These are phyloP conservation scores for Acanthochlamys bracteata DNA, from an alignment of 106 monocot genomes.

Conservation along the genomic window DNA sequence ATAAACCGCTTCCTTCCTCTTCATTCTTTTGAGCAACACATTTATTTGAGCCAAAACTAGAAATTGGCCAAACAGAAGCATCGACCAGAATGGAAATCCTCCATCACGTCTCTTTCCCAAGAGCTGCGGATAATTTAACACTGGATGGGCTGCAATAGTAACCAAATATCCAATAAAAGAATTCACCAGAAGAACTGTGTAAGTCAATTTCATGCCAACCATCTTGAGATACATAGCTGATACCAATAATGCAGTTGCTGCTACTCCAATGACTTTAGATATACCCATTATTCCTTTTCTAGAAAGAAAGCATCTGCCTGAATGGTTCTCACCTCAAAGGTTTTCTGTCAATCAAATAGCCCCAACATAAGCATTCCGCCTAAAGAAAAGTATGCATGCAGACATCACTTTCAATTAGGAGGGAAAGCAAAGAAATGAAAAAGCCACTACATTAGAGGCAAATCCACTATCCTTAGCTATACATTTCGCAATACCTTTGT, in stretches of 20 bases:
- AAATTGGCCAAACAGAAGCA: slow-evolving; percentile 60
- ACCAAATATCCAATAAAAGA: slow-evolving; percentile 59
- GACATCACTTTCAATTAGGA: too few species aligned
- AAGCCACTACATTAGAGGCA: too few species aligned
- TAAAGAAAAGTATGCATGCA: too few species aligned
- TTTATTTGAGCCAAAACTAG: slow-evolving; percentile 47
- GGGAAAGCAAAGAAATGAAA: too few species aligned
- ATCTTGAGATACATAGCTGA: slow-evolving; percentile 18
- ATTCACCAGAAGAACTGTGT: slow-evolving; percentile 42
- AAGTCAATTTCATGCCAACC: slow-evolving; percentile 14
- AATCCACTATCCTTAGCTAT: too few species aligned
- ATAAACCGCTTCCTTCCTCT: slow-evolving; percentile 53
- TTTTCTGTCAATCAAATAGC: too few species aligned
- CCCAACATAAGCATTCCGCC: too few species aligned
- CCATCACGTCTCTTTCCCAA: slow-evolving; percentile 78
- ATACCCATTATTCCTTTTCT: slow-evolving; percentile 31
- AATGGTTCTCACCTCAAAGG: too few species aligned
- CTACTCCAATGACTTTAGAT: slow-evolving; percentile 29
- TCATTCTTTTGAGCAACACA: slow-evolving; percentile 54
- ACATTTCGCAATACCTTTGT: too few species aligned
- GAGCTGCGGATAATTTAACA: slow-evolving; percentile 65
- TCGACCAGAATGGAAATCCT: slow-evolving; percentile 74
- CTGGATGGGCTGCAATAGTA: slow-evolving; percentile 68
- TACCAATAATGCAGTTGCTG: slow-evolving; percentile 20
- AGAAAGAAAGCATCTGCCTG: too few species aligned